Evolutionary conservation across 2,329 filamentous ascomycete genomes (phyloP).

Genomic region (Cytospora piceae): DNA sequence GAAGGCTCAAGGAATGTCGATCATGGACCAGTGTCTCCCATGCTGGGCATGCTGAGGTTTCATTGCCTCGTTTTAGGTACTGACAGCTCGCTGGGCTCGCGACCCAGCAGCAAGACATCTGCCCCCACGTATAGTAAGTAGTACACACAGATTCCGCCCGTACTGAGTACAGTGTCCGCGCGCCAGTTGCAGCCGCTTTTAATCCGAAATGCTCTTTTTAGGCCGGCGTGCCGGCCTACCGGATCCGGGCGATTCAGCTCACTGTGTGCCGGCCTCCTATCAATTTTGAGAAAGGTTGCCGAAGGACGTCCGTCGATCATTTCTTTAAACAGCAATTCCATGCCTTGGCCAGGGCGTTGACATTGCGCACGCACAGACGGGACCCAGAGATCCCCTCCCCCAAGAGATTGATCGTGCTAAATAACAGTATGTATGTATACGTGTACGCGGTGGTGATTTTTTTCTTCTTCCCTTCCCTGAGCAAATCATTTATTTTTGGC

Average conservation of each 20-base stretch:
- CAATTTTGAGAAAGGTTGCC: conserved; percentile 14
- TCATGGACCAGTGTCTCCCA: background rate
- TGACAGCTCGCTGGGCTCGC: background rate
- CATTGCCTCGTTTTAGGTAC: background rate
- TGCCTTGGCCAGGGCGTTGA: conserved; percentile 17
- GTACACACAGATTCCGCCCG: background rate
- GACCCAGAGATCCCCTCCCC: background rate
- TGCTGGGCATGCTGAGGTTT: background rate
- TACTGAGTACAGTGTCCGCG: background rate
- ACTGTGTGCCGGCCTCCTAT: conserved; percentile 19
- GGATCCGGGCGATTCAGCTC: conserved; percentile 8
- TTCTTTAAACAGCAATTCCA: conserved; percentile 15
- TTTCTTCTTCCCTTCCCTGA: conserved; percentile 7
- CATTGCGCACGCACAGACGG: conserved; percentile 2
- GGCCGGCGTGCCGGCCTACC: conserved; percentile 1
- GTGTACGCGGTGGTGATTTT: background rate
- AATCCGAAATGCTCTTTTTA: background rate
- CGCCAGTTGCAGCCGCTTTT: background rate
- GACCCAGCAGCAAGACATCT: background rate
- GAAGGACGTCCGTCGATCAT: conserved; percentile 21
- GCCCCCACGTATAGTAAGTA: background rate
- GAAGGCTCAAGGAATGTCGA: background rate
- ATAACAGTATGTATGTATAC: background rate
- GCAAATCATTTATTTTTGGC: conserved; percentile 25
- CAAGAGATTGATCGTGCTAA: background rate